Evolutionary conservation across 768 basidiomycete species (phyloP).

Genomic region (Grammothele lineata): DNA sequence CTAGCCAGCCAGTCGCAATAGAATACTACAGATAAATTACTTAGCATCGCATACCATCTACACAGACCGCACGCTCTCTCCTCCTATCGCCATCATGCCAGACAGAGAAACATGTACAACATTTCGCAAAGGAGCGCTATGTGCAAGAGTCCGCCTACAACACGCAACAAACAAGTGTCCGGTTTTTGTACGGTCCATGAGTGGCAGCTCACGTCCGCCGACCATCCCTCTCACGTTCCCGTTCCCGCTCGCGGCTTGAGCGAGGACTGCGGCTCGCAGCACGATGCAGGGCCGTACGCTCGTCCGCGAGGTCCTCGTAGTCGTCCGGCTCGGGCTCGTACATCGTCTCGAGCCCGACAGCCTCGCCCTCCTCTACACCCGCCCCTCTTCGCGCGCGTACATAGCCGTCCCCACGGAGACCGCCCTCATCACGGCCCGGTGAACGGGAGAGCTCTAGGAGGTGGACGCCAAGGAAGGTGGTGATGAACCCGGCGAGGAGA

Average conservation of each 20-base stretch:
- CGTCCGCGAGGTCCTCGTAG: conserved; percentile 8
- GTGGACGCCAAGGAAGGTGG: conserved; percentile 95
- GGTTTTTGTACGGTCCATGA: too few relatives aligned
- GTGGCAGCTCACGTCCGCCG: conserved; percentile 1
- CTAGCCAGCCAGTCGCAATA: too few relatives aligned
- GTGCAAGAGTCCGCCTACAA: too few relatives aligned
- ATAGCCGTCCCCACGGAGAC: conserved; percentile 1
- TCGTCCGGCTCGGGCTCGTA: conserved; percentile 15
- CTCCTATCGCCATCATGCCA: too few relatives aligned
- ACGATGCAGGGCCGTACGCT: conserved; percentile 10
- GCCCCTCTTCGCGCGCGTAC: conserved; percentile 8
- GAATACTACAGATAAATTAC: too few relatives aligned
- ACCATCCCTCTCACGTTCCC: background rate
- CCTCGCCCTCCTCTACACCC: conserved; percentile 1
- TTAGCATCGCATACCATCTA: too few relatives aligned
- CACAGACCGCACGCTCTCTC: too few relatives aligned
- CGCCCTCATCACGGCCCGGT: background rate
- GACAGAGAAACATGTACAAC: too few relatives aligned
- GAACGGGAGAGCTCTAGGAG: conserved; percentile 54
- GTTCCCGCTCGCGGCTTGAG: too few relatives aligned
- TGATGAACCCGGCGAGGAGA: conserved; percentile 83
- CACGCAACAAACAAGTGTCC: too few relatives aligned
- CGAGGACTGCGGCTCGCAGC: conserved; percentile 2
- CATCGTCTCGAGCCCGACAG: conserved; percentile 13
- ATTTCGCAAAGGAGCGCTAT: too few relatives aligned